Conservation (phyloP, 2,329 filamentous ascomycete genomes). For the Scorias spongiosa region DNA sequence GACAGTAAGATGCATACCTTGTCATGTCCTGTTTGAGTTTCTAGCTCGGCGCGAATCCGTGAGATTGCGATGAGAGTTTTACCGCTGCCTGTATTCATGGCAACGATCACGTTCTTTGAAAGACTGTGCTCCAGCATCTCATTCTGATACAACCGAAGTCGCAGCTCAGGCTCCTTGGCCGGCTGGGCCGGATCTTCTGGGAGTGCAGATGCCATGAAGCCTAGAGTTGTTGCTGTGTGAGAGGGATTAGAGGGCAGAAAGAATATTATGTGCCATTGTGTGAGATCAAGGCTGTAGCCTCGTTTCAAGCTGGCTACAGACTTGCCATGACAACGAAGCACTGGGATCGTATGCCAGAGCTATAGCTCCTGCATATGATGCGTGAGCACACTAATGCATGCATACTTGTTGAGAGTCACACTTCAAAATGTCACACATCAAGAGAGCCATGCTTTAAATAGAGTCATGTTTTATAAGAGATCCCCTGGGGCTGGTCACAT, state of each 20-base stretch:
- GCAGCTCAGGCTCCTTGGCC: background rate
- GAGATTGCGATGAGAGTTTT: slow-evolving; percentile 33
- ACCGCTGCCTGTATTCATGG: slow-evolving; percentile 34
- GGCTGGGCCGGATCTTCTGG: background rate
- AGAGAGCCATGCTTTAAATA: too few species aligned
- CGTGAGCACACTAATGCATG: too few species aligned
- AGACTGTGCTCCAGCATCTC: slow-evolving; percentile 34
- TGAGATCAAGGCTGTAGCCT: too few species aligned
- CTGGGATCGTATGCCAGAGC: too few species aligned
- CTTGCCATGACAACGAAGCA: too few species aligned
- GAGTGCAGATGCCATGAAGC: background rate
- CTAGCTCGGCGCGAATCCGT: slow-evolving; percentile 28
- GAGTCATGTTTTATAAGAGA: too few species aligned
- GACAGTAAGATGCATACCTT: slow-evolving; percentile 17
- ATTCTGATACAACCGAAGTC: slow-evolving; percentile 30
- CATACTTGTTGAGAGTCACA: too few species aligned
- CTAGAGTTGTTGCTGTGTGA: background rate
- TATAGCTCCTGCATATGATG: too few species aligned
- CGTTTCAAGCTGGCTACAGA: too few species aligned
- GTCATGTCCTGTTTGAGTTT: slow-evolving; percentile 18
- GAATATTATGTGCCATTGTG: background rate
- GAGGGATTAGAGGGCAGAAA: background rate
- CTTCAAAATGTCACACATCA: too few species aligned
- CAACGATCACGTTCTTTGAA: slow-evolving; percentile 30
- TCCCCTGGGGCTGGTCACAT: too few species aligned